Evolutionary conservation across 148 eudicot species (phyloP).

Genomic region (Vaccinium darrowii): DNA sequence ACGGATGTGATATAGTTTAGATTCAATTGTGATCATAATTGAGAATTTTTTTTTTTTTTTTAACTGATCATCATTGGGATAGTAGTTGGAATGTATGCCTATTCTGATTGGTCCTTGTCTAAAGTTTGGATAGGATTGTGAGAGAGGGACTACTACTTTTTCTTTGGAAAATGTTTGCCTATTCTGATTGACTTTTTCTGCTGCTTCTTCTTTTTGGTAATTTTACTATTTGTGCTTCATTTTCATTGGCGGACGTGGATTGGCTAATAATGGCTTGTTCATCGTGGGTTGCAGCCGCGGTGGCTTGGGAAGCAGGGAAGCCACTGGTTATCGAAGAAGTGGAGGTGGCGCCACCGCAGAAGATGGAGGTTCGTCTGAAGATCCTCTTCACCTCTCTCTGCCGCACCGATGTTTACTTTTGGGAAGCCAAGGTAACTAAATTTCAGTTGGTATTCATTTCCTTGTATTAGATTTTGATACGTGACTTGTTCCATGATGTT

Average conservation of each 20-base stretch:
- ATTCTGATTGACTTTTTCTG: not conserved
- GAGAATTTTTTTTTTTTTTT: not conserved
- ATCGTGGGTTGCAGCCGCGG: slow-evolving; percentile 35
- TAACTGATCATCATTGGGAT: no score
- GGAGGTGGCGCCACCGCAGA: slow-evolving; percentile 50
- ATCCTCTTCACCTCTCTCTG: slow-evolving; percentile 44
- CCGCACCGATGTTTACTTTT: slow-evolving; percentile 37
- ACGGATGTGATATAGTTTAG: not conserved
- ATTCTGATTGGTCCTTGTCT: no score
- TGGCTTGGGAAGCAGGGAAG: slow-evolving; percentile 48
- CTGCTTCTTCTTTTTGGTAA: not conserved
- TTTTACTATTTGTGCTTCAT: not conserved
- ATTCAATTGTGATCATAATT: not conserved
- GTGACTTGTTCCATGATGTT: not conserved
- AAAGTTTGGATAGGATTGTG: no score
- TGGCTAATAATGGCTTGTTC: not conserved
- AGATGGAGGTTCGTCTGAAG: slow-evolving; percentile 35
- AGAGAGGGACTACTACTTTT: not conserved
- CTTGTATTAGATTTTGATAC: not conserved
- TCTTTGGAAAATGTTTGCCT: not conserved
- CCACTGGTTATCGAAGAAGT: slow-evolving; percentile 52
- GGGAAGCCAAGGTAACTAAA: slow-evolving; percentile 37
- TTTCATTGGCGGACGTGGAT: not conserved
- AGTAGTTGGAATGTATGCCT: no score
- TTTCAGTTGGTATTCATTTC: not conserved